phyloP scores from a whole-genome alignment of 495 filamentous ascomycete species.

The Trichocladium uniseriatum region DNA sequence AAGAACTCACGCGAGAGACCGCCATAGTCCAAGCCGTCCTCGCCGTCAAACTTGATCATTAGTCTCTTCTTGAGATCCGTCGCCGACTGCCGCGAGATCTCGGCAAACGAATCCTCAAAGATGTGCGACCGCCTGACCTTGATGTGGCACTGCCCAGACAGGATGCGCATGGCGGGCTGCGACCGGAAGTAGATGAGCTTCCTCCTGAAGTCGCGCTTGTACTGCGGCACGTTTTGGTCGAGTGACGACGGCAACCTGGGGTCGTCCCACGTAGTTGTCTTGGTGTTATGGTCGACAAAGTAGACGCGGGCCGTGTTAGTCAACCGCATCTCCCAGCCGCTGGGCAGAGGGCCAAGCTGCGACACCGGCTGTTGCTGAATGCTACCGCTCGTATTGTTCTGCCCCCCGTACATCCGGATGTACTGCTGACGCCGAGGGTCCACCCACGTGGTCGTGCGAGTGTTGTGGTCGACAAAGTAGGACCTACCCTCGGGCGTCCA shows the following conservation, averaged over 20 bases:
- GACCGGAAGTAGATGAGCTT: constrained; percentile 99
- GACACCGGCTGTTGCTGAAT: constrained; percentile 98
- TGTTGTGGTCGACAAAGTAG: constrained; percentile 99
- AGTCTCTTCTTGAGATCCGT: constrained; percentile 93
- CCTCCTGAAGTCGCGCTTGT: constrained; percentile 96
- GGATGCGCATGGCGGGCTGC: constrained; percentile 88
- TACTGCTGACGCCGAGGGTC: constrained; percentile 96
- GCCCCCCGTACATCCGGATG: constrained; percentile 90
- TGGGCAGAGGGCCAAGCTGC: constrained; percentile 90
- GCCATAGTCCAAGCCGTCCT: constrained; percentile 96
- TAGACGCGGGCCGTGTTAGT: constrained; percentile 97
- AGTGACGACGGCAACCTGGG: constrained; percentile 89
- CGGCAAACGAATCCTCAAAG: constrained; percentile 96
- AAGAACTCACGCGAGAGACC: constrained; percentile 99
- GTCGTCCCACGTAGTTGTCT: constrained; percentile 99
- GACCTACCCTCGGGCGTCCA: constrained; percentile 88
- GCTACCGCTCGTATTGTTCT: constrained; percentile 66
- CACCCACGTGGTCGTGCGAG: constrained; percentile 98
- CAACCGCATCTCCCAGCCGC: constrained; percentile 98
- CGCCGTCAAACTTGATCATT: constrained; percentile 99
- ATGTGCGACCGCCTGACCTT: constrained; percentile 95
- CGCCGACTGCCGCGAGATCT: constrained; percentile 96
- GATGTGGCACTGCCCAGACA: constrained; percentile 94
- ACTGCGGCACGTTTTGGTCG: constrained; percentile 97
- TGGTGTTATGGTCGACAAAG: constrained; percentile 99